Base-by-base conservation (phyloP, 2,329 filamentous ascomycete genomes). In the Chaetothyriales sp. region DNA sequence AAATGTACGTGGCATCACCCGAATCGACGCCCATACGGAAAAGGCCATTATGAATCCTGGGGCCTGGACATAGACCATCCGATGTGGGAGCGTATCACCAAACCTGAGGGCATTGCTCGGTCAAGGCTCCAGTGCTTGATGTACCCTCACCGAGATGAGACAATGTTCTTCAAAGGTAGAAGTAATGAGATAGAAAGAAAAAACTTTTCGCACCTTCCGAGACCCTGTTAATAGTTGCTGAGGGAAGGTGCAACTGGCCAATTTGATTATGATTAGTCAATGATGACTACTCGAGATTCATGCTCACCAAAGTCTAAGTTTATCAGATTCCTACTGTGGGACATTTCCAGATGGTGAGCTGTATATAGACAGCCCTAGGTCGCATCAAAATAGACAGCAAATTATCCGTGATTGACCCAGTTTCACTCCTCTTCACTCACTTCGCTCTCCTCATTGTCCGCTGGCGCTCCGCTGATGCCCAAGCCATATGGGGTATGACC, bases 341-440 rank as follows among this genome's bases (percentile, higher is more conserved):
- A n/a, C n/a, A n/a, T n/a, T n/a, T n/a, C 32, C 32, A 39, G 15
- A 39, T 39, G 32, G 15, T 5, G 12, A 39, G 32, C 15, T 39
- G 10, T 39, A 39, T 15, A 39, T 39, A 39, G 8, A 39, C 32
- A 39, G 9, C 32, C 5, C 15, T 15, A 5, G 28, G 28, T 10
- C 9, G 7, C 28, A 32, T 9, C 12, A 10, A 5, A 39, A n/a
- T 18, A 15, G 12, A 39, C 32, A 39, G 12, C 9, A 39, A 4
- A 15, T 2, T 15, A 12, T 15, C 32, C 15, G 2, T 39, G 32
- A 39, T 39, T 39, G 5, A 12, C 32, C 7, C 3, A 15, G 15
- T 39, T 5, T 45, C 43, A 82, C 61, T 82, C 79, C 62, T 82
- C 79, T 62, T 82, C 79, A 57, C 79, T 82, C 49, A 82, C 78